phyloP scores from a whole-genome alignment of 495 filamentous ascomycete genomes.

The Chlorociboria aeruginascens region DNA sequence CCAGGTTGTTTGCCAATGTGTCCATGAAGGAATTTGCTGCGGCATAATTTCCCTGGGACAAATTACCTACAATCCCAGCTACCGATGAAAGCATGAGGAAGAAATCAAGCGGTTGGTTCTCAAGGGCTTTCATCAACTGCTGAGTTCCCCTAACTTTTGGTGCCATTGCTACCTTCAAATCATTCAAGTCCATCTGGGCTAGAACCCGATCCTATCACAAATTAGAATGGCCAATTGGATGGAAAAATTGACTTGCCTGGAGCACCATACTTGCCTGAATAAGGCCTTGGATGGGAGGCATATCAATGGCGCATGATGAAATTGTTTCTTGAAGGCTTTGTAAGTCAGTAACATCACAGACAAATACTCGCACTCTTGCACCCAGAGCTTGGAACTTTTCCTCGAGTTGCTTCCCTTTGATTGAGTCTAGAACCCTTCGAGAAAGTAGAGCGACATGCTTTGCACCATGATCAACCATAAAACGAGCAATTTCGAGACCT shows the following conservation, averaged over 20 bases:
- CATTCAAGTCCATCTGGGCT: conserved; percentile 14
- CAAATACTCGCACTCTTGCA: not conserved
- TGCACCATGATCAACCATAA: not conserved
- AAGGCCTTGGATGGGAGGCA: conserved; percentile 32
- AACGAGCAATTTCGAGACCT: not conserved
- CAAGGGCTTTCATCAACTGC: conserved; percentile 41
- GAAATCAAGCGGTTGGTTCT: conserved; percentile 42
- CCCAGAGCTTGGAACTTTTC: not conserved
- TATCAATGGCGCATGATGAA: not conserved
- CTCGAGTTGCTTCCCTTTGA: not conserved
- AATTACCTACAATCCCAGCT: conserved; percentile 41
- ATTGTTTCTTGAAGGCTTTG: not conserved
- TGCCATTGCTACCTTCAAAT: conserved; percentile 32
- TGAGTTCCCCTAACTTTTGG: conserved; percentile 41
- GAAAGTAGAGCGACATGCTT: not conserved
- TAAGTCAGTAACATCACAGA: not conserved
- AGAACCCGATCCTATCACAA: not conserved
- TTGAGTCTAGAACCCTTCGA: not conserved
- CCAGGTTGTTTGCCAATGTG: conserved; percentile 22
- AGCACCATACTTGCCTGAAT: conserved; percentile 38
- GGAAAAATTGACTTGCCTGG: not conserved
- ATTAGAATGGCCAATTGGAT: not conserved
- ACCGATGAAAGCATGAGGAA: conserved; percentile 52
- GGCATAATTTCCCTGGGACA: conserved; percentile 49
- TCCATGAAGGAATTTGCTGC: conserved; percentile 50